A percentile compares a stretch with the other conserved stretches of the same genome.
phyloP scores from a whole-genome alignment of 805 yeast genomes.

The Lipomyces mesembrius region DNA sequence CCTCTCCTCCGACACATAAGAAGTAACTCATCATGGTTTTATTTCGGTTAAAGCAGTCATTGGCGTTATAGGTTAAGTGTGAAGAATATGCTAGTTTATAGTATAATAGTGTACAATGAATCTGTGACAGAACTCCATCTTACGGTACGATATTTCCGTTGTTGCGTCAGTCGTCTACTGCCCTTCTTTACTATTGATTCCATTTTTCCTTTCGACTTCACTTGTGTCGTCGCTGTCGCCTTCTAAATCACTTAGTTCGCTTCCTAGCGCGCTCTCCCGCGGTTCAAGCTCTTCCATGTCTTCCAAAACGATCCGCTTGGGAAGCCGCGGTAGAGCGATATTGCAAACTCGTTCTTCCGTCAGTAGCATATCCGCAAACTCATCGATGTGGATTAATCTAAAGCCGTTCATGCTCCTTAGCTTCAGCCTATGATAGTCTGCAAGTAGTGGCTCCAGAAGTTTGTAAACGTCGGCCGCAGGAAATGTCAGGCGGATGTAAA shows the following conservation, averaged over 20 bases:
- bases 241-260: conserved; percentile 46
- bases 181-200: conserved; percentile 2
- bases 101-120: conserved; percentile 6
- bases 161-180: neutral
- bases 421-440: conserved; percentile 74
- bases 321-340: conserved; percentile 69
- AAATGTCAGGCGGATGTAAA: conserved; percentile 58
- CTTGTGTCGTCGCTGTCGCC: conserved; percentile 13
- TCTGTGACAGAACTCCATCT: neutral
- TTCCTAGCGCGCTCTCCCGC: conserved; percentile 45
- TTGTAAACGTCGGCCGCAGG: conserved; percentile 54
- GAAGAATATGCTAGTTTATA: neutral
- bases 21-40: neutral
- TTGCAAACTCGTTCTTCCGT: conserved; percentile 68
- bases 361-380: conserved; percentile 66
- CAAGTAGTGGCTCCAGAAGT: conserved; percentile 58
- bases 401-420: conserved; percentile 49
- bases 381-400: conserved; percentile 67
- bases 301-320: conserved; percentile 47
- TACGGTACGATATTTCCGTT: neutral
- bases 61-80: neutral
- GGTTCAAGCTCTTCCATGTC: conserved; percentile 46
- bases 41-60: conserved; percentile 1
- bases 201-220: conserved; percentile 9
- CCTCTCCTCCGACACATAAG: conserved; percentile 17